Evolutionary conservation across 805 yeast species (phyloP).

Genomic region (Sungouiella thailandica): DNA sequence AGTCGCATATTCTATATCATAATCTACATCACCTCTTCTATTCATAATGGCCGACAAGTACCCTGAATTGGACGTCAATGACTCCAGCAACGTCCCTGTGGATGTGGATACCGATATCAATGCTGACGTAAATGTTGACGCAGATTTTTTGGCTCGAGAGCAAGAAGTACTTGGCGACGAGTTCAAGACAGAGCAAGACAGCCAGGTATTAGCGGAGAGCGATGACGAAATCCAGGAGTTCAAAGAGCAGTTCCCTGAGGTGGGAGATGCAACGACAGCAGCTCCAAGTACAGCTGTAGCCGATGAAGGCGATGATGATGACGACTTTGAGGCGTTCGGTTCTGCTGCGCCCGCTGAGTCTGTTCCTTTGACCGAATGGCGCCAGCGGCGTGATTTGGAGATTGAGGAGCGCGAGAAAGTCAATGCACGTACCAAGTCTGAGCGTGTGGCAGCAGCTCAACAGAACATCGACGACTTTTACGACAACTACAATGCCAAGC

Average conservation of each 20-base stretch:
- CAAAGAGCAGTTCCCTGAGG: slow-evolving; percentile 62
- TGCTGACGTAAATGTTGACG: slow-evolving; percentile 31
- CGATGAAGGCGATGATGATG: slow-evolving; percentile 31
- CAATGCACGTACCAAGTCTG: slow-evolving; percentile 57
- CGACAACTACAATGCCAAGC: slow-evolving; percentile 82
- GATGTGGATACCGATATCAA: too few relatives aligned
- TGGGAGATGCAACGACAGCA: slow-evolving; percentile 25
- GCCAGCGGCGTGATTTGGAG: slow-evolving; percentile 71
- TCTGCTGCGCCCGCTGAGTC: slow-evolving; percentile 36
- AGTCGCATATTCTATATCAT: too few relatives aligned
- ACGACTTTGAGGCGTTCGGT: slow-evolving; percentile 35
- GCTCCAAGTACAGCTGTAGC: slow-evolving; percentile 11
- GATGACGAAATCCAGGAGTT: slow-evolving; percentile 50
- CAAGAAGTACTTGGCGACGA: slow-evolving; percentile 66
- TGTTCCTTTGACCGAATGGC: slow-evolving; percentile 63
- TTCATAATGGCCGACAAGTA: slow-evolving; percentile 66
- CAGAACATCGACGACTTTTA: slow-evolving; percentile 87
- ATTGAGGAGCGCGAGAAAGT: slow-evolving; percentile 74
- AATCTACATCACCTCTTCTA: too few relatives aligned
- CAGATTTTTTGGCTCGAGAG: slow-evolving; percentile 66
- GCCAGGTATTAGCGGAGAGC: slow-evolving; percentile 37
- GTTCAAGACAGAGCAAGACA: slow-evolving; percentile 62
- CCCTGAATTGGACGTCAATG: slow-evolving; percentile 50
- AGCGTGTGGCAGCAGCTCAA: slow-evolving; percentile 69
- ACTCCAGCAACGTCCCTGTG: too few relatives aligned